phyloP scores from a whole-genome alignment of 192 early-diverging fungal species.

The Coemansia sp. region DNA sequence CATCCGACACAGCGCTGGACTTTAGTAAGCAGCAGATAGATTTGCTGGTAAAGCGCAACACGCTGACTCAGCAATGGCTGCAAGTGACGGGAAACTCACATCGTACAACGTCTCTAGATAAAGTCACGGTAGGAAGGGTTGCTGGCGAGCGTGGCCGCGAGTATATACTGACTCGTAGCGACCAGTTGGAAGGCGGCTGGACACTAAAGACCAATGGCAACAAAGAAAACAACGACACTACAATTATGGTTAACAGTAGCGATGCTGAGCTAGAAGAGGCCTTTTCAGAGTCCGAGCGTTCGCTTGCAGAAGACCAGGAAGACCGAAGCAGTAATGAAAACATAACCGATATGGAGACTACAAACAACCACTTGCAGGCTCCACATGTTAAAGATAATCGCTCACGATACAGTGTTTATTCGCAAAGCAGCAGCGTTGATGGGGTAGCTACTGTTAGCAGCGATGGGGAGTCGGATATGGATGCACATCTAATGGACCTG shows the following conservation, averaged over 20 bases:
- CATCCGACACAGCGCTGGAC: slow-evolving; percentile 72
- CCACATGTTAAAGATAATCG: too few relatives aligned
- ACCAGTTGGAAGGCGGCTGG: slow-evolving; percentile 68
- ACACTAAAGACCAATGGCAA: slow-evolving; percentile 44
- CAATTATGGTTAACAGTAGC: slow-evolving; percentile 21
- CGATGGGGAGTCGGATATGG: slow-evolving; percentile 6
- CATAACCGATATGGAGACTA: neutral
- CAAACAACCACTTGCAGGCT: neutral
- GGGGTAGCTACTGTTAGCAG: neutral
- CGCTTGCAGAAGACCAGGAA: slow-evolving; percentile 6
- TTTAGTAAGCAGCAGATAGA: slow-evolving; percentile 91
- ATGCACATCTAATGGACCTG: slow-evolving; percentile 16
- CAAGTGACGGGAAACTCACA: slow-evolving; percentile 49
- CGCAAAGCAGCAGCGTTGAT: slow-evolving; percentile 17
- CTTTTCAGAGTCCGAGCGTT: slow-evolving; percentile 59
- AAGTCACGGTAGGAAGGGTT: slow-evolving; percentile 58
- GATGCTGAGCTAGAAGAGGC: slow-evolving; percentile 32
- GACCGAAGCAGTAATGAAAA: neutral
- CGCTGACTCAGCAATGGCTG: slow-evolving; percentile 75
- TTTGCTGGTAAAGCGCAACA: slow-evolving; percentile 77
- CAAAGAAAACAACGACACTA: neutral
- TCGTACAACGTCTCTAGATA: slow-evolving; percentile 10
- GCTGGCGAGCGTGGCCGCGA: slow-evolving; percentile 78
- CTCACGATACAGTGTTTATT: slow-evolving; percentile 17
- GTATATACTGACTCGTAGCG: slow-evolving; percentile 85